Evolutionary conservation across 129 eudicot genomes (phyloP).

Genomic region (Flaveria sonorensis): DNA sequence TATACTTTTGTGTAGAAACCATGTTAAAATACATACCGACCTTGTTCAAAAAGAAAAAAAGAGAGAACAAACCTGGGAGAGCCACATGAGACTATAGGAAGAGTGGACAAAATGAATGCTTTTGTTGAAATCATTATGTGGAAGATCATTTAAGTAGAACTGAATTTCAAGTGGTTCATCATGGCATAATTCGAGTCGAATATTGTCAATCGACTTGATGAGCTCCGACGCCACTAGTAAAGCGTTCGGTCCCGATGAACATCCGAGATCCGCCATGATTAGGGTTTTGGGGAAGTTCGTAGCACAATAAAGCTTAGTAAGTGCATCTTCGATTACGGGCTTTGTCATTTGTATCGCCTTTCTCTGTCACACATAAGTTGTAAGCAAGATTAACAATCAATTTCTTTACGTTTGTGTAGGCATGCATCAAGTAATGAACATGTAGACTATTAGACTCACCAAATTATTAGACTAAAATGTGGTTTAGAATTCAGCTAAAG

Average conservation of each 20-base stretch:
- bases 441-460: too few species aligned
- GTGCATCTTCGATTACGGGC: constrained; percentile 56
- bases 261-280: constrained; percentile 77
- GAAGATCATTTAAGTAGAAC: constrained; percentile 73
- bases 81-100: constrained; percentile 83
- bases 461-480: too few species aligned
- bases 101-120: constrained; percentile 76
- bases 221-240: constrained; percentile 42
- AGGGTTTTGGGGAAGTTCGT: constrained; percentile 39
- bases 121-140: constrained; percentile 62
- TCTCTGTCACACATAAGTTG: constrained; percentile 36
- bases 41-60: too few species aligned
- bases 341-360: constrained; percentile 54
- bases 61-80: constrained; percentile 45
- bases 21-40: too few species aligned
- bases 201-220: constrained; percentile 34
- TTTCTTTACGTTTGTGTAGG: neutral
- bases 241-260: constrained; percentile 81
- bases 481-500: too few species aligned
- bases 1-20: too few species aligned
- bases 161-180: constrained; percentile 50
- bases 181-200: constrained; percentile 27
- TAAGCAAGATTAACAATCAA: neutral
- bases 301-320: constrained; percentile 38
- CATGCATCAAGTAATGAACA: neutral